Conservation (phyloP, 1,284 basidiomycete genomes). For the Flammula alnicola region DNA sequence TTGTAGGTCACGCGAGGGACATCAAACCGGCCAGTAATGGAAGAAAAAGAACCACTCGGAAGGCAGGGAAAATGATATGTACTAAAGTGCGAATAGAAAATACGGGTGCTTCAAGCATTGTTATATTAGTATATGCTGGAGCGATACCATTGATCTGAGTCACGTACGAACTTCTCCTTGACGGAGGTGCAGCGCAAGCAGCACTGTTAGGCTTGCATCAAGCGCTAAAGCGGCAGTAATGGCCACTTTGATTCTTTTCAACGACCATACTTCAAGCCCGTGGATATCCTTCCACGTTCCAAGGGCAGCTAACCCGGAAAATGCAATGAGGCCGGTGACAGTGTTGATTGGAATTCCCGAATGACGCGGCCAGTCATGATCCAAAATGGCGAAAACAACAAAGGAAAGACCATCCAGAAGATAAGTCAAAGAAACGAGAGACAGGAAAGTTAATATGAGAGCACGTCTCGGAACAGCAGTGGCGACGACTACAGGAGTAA, state of each 20-base stretch:
- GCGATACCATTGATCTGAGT: slow-evolving; percentile 8
- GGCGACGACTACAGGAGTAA: slow-evolving; percentile 77
- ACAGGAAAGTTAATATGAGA: slow-evolving; percentile 70
- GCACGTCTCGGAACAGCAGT: slow-evolving; percentile 71
- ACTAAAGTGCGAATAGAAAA: slow-evolving; percentile 46
- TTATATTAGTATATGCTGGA: slow-evolving; percentile 32
- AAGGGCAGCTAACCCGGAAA: slow-evolving; percentile 68
- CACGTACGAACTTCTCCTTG: slow-evolving; percentile 33
- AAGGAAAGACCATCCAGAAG: slow-evolving; percentile 83
- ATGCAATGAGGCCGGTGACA: slow-evolving; percentile 67
- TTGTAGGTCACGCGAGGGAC: slow-evolving; percentile 66
- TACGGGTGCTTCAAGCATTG: slow-evolving; percentile 34
- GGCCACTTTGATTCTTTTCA: slow-evolving; percentile 59
- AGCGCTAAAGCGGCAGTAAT: slow-evolving; percentile 56
- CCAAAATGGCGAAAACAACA: slow-evolving; percentile 64
- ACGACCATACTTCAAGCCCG: slow-evolving; percentile 72
- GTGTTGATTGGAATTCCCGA: slow-evolving; percentile 74
- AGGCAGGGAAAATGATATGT: slow-evolving; percentile 64
- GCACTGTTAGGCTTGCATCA: slow-evolving; percentile 61
- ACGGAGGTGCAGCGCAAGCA: slow-evolving; percentile 53
- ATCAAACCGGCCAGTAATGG: slow-evolving; percentile 62
- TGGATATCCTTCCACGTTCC: slow-evolving; percentile 78
- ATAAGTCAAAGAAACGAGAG: slow-evolving; percentile 79
- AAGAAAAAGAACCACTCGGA: slow-evolving; percentile 67
- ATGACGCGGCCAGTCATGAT: slow-evolving; percentile 63